Percentiles rank a stretch among this genome's conserved stretches.
Conservation (phyloP, 805 yeast genomes). For the Metschnikowia vanudenii region DNA sequence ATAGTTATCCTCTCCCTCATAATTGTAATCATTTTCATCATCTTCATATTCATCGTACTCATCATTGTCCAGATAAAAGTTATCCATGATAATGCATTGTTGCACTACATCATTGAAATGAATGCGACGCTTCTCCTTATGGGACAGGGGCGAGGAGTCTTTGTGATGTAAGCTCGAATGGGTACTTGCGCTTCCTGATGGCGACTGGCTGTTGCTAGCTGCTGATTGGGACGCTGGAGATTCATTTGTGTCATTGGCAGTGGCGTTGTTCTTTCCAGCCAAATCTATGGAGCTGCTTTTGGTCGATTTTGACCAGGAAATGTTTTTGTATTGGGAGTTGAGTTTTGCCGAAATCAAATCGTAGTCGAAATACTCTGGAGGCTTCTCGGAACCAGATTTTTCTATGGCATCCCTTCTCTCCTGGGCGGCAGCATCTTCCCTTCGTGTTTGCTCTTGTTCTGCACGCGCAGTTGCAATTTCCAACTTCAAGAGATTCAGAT, state of each 20-base stretch:
- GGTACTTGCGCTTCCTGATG: neutral
- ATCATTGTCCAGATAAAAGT: slow-evolving; percentile 12
- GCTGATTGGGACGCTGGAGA: neutral
- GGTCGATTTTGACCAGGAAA: slow-evolving; percentile 31
- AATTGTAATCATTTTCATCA: slow-evolving; percentile 22
- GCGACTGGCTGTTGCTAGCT: slow-evolving; percentile 1
- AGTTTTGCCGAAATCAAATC: slow-evolving; percentile 44
- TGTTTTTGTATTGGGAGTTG: slow-evolving; percentile 36
- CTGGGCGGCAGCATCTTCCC: slow-evolving; percentile 28
- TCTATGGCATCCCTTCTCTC: slow-evolving; percentile 18
- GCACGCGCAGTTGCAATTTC: slow-evolving; percentile 39
- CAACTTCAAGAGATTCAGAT: slow-evolving; percentile 46
- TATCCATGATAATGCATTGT: slow-evolving; percentile 80
- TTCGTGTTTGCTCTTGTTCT: slow-evolving; percentile 30
- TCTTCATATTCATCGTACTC: slow-evolving; percentile 18
- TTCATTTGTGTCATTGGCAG: neutral
- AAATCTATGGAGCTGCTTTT: slow-evolving; percentile 28
- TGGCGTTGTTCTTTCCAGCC: slow-evolving; percentile 12
- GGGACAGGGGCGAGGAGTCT: slow-evolving; percentile 7
- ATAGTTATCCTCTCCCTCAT: slow-evolving; percentile 18
- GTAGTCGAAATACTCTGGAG: slow-evolving; percentile 43
- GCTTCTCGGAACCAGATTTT: slow-evolving; percentile 16
- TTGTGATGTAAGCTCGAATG: slow-evolving; percentile 10
- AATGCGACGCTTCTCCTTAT: slow-evolving; percentile 57
- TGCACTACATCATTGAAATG: slow-evolving; percentile 94